Percentiles rank a stretch among this genome's conserved stretches.
These are phyloP conservation scores for Trichoderma sp. DNA, from an alignment of 2,329 filamentous ascomycete species.

Conservation along the genomic window DNA sequence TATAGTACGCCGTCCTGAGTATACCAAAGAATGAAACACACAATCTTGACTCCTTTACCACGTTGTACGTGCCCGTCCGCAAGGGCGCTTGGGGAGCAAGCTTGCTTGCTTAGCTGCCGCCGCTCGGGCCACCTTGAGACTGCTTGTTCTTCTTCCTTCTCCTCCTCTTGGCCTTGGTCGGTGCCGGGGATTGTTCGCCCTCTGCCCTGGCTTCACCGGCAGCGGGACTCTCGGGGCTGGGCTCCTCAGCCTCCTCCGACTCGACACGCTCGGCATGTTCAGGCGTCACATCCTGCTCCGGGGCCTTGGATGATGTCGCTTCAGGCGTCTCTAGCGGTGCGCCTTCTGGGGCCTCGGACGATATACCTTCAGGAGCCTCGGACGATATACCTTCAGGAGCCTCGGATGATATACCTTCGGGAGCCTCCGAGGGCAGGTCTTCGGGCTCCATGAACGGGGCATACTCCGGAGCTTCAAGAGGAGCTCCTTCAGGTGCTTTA, in stretches of 20 bases:
- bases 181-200: conserved; percentile 26
- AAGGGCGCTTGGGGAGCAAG: not conserved
- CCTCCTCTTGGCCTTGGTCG: conserved; percentile 25
- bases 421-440: conserved; percentile 4
- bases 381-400: conserved; percentile 1
- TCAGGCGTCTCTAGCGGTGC: not conserved
- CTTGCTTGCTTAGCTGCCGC: conserved; percentile 18
- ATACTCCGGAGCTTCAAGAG: not conserved
- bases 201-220: conserved; percentile 7
- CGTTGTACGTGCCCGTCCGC: not conserved
- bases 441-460: conserved; percentile 6
- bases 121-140: conserved; percentile 26
- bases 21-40: conserved; percentile 22
- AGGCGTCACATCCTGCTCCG: not conserved
- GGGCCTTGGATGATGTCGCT: not conserved
- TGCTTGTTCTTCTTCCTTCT: conserved; percentile 29
- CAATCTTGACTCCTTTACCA: conserved; percentile 19
- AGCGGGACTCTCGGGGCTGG: not conserved
- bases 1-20: conserved; percentile 4
- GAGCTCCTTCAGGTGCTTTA: conserved; percentile 13
- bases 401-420: conserved; percentile 3
- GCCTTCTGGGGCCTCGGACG: conserved; percentile 5
- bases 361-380: conserved; percentile 1
- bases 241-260: conserved; percentile 9
- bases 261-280: conserved; percentile 14